Base-by-base conservation (phyloP, 179 eudicot genomes). In the Drosera spatulata region DNA sequence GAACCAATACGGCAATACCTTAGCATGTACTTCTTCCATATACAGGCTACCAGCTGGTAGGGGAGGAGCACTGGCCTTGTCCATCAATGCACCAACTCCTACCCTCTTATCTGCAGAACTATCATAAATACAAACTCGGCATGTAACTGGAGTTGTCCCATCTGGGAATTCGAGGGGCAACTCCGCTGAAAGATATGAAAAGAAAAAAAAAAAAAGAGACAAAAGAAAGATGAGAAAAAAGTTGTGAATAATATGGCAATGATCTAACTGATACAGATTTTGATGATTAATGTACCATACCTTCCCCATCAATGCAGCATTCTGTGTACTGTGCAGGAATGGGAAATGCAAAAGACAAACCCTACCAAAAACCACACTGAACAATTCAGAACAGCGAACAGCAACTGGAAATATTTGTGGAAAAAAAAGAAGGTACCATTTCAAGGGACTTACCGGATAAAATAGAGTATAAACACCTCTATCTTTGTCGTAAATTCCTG, bases 141-240 rank as follows among this genome's bases (percentile, higher is more conserved):
- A 89, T 6, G 99, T 80, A 56, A 89, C 97, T 50, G 99, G 97
- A 44, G 99, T 89, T 14, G 99, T 93, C 58, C 99, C 99, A 80
- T 93, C 97, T 1, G 99, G 99, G 71, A 93, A 93, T 79, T 89
- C 99, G 69, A 93, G 73, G 10, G 99, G 99, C 64, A 89, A 69
- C 66, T 81, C 97, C 69, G 88, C 99, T 93, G 73, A 68, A 46
- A 37, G 58, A 71, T 40, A 65, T 46, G 6, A 59, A 13, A 22
- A 22, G 33, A 22, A 22, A 22, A 22, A 22, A 22, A 22, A 22
- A 22, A 22, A 22, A 22, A 22, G 33, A 22, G 33, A 22, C 33
- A 22, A 22, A 22, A 22, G 33, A 60, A 53, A 37, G 57, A 60
- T 41, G 41, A 0, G 42, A 56, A 9, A 9, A 44, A 39, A 10